Evolutionary conservation across 257 asterid genomes (phyloP), one percentile per base, ranked within the genome.

Genomic region (Phtheirospermum japonicum): DNA sequence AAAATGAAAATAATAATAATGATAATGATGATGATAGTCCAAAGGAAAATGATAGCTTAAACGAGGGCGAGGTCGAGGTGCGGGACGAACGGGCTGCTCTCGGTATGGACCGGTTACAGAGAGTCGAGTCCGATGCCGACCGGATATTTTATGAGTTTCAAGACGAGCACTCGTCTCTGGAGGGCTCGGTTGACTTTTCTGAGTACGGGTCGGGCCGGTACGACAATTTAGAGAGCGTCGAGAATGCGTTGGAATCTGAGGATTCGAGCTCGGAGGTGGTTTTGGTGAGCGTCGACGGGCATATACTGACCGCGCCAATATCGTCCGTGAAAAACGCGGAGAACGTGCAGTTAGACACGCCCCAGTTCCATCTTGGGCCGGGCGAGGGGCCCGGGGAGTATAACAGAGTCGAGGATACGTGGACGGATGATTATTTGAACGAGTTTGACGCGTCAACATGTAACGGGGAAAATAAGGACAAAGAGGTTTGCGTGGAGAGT

Each of bases 201-300:
- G 97, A 87, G 37, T 89, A 80, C 48, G 83, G 79, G 64, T 83
- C 95, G 23, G 57, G 79, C 45, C 61, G 81, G 66, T 89, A 72
- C 57, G 87, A 81, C 59, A 82, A 79, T 78, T 58, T 91, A 50
- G 95, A 86, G 42, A 68, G 75, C 6, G 65, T 77, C 69, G 91
- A 79, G 43, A 76, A 74, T 65, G 83, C 72, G 46, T 40, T 89
- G 56, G 95, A 87, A 74, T 77, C 92, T 51, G 78, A 82, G 68
- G 72, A 65, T 63, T 75, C 76, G 4, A 82, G 54, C 68, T 87
- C 97, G 6, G 97, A 90, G 76, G 96, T 93, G 40, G 91, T 93
- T 73, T 73, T 93, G 70, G 96, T 89, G 50, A 89, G 97, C 53
- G 92, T 87, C 42, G 99, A 93, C 61, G 99, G 97, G 43, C 95